A percentile compares a stretch with the other conserved stretches of the same genome.
phyloP scores from a whole-genome alignment of 495 filamentous ascomycete species.

The Penicillium cosmopolitanum region DNA sequence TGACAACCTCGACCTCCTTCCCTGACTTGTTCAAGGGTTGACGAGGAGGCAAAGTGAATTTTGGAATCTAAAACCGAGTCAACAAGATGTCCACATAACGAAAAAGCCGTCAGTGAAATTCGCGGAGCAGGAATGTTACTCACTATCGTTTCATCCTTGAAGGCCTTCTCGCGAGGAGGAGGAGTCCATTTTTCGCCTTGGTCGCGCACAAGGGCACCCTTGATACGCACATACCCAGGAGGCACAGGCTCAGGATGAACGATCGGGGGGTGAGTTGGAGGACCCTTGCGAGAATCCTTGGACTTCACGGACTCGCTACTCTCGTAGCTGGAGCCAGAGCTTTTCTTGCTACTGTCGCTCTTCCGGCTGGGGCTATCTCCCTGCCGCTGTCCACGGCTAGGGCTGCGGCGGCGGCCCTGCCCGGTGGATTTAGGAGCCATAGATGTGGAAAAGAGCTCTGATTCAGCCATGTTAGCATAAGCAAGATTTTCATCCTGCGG shows the following conservation, averaged over 20 bases:
- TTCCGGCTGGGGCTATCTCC: background rate
- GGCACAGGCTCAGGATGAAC: background rate
- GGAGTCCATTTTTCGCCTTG: background rate
- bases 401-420: background rate
- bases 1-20: conserved; percentile 54
- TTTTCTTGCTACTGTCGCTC: background rate
- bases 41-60: background rate
- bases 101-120: background rate
- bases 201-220: background rate
- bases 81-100: background rate
- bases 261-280: background rate
- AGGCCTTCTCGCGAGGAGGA: background rate
- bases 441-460: no score
- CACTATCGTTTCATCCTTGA: background rate
- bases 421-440: background rate
- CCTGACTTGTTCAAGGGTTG: conserved; percentile 59
- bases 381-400: background rate
- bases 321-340: background rate
- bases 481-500: no score
- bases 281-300: background rate
- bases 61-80: background rate
- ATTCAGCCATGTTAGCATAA: no score
- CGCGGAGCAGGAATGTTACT: no score
- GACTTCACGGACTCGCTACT: background rate
- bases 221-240: background rate